Evolutionary conservation across 2,329 filamentous ascomycete species (phyloP).

Genomic region (Balansia obtecta): DNA sequence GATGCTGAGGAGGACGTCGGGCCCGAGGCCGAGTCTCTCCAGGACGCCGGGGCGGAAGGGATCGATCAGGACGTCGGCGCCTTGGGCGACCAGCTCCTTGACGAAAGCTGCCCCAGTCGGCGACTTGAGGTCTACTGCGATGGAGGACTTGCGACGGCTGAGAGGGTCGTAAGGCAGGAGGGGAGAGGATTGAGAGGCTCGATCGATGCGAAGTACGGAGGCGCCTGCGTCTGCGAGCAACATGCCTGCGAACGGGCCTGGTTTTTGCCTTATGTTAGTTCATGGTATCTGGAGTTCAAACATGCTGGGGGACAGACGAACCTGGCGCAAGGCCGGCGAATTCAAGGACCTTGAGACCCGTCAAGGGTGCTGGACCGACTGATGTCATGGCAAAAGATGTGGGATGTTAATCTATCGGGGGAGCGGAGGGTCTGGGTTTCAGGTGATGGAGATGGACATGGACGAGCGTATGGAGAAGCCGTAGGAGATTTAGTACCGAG

Average conservation of each 20-base stretch:
- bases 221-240: slow-evolving; percentile 85
- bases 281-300: background rate
- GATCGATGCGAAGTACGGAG: slow-evolving; percentile 77
- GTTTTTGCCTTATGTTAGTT: background rate
- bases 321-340: slow-evolving; percentile 52
- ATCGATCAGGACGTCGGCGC: slow-evolving; percentile 82
- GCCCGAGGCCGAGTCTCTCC: slow-evolving; percentile 70
- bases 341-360: slow-evolving; percentile 44
- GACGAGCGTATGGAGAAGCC: background rate
- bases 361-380: slow-evolving; percentile 22
- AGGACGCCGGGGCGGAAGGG: slow-evolving; percentile 87
- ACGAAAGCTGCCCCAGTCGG: slow-evolving; percentile 51
- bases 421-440: background rate
- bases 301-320: slow-evolving; percentile 15
- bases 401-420: too few species aligned
- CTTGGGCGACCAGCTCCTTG: slow-evolving; percentile 50
- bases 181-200: slow-evolving; percentile 21
- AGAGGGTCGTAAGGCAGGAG: slow-evolving; percentile 56
- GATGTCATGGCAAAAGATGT: slow-evolving; percentile 1
- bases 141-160: slow-evolving; percentile 67
- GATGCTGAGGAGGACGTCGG: slow-evolving; percentile 48
- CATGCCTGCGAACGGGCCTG: slow-evolving; percentile 79
- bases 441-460: background rate
- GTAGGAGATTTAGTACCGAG: too few species aligned
- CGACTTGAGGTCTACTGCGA: slow-evolving; percentile 69